Base-by-base conservation (phyloP, 345 rosid genomes). In the Turnera subulata region DNA sequence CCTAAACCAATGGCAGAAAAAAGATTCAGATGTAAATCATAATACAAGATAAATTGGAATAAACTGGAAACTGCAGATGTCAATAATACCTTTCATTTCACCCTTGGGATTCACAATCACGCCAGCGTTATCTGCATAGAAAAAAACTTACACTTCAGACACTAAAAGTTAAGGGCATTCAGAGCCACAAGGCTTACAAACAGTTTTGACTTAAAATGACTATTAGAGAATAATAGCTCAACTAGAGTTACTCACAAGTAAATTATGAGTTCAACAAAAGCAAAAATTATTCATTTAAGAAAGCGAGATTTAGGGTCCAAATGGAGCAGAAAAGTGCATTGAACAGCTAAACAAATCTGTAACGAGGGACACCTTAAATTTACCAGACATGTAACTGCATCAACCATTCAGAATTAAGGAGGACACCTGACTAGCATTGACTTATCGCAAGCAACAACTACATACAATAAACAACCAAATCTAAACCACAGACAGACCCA, bases 51-150 rank as follows among this genome's bases (percentile, higher is more conserved):
- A 10, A 11, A 11, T 22, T n/a, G n/a, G 0, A 6, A 6, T 14
- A n/a, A 23, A 16, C 12, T n/a, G 24, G 2, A 11, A 17, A 2
- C 16, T 40, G n/a, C 40, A 25, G 1, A 7, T 17, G 18, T 9
- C 8, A 7, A 19, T 3, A 25, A 1, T 64, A 87, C 97, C 98
- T 84, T 91, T 91, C 98, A 91, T 91, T 73, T 91, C 95, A 45
- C 96, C 98, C 63, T 91, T 81, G 0, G 96, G 98, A 43, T 91
- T 88, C 63, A 91, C 96, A 61, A 91, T 91, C 29, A 84, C 96
- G 38, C 98, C 98, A 1, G 98, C 96, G 73, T 91, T 91, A 72
- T 91, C 98, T 91, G 82, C 62, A 77, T 11, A 4, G 6, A 19
- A 17, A 59, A 15, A 3, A 15, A 35, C 8, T 38, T 64, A 6